phyloP scores from a whole-genome alignment of 768 basidiomycete species.

The Mrakia blollopis region DNA sequence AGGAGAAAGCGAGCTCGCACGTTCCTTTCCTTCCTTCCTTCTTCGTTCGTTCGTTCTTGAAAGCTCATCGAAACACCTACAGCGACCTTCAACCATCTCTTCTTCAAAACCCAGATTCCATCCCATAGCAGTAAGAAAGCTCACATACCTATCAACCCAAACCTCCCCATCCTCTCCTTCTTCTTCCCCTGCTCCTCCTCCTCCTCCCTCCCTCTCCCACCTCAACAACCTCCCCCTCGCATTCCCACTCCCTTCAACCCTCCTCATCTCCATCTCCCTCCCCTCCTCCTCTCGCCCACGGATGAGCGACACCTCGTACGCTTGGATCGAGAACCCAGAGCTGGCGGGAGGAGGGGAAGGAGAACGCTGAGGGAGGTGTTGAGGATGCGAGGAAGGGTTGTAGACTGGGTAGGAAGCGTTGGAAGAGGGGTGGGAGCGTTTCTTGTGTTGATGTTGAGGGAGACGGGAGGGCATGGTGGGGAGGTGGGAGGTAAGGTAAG shows the following conservation, averaged over 20 bases:
- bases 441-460: neutral
- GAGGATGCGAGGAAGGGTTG: slow-evolving; percentile 1
- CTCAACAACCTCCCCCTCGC: slow-evolving; percentile 47
- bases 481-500: neutral
- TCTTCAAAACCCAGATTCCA: slow-evolving; percentile 2
- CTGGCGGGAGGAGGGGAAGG: slow-evolving; percentile 3
- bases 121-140: slow-evolving; percentile 17
- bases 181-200: slow-evolving; percentile 24
- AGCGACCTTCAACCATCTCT: neutral
- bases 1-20: neutral
- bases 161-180: slow-evolving; percentile 44
- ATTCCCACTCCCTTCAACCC: slow-evolving; percentile 30
- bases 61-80: neutral
- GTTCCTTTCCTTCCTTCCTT: no score
- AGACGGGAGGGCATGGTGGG: neutral
- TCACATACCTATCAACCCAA: slow-evolving; percentile 74
- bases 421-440: slow-evolving; percentile 5
- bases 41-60: no score
- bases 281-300: slow-evolving; percentile 44
- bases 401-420: slow-evolving; percentile 1
- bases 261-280: slow-evolving; percentile 21
- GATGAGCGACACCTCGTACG: slow-evolving; percentile 70
- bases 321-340: slow-evolving; percentile 50
- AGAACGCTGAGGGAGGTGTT: neutral
- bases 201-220: slow-evolving; percentile 30